A percentile compares a stretch with the other conserved stretches of the same genome.
phyloP scores from a whole-genome alignment of 2,329 filamentous ascomycete genomes.

The Fusarium sp. region DNA sequence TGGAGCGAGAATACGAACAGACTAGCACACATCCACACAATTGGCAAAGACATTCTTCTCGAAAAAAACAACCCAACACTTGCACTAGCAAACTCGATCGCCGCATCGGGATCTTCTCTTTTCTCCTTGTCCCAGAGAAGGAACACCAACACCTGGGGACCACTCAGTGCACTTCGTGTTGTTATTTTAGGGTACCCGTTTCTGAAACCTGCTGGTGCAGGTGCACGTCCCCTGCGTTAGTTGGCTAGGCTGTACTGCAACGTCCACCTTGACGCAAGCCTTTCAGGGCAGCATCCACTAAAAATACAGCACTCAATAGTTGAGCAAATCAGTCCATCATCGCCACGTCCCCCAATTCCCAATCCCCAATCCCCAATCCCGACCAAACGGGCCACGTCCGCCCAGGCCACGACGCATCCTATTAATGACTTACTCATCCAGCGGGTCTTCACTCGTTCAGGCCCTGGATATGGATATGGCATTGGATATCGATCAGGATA shows the following conservation, averaged over 20 bases:
- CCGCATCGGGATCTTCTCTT: slow-evolving; percentile 32
- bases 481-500: slow-evolving; percentile 38
- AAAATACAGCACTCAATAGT: slow-evolving; percentile 18
- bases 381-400: slow-evolving; percentile 42
- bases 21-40: slow-evolving; percentile 22
- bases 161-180: slow-evolving; percentile 28
- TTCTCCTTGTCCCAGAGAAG: slow-evolving; percentile 15
- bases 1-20: slow-evolving; percentile 11
- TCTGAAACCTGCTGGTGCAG: slow-evolving; percentile 38
- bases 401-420: slow-evolving; percentile 41
- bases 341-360: slow-evolving; percentile 33
- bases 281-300: slow-evolving; percentile 20
- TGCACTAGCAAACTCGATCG: slow-evolving; percentile 45
- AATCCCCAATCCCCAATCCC: not conserved
- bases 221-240: slow-evolving; percentile 38
- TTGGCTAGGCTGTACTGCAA: slow-evolving; percentile 32
- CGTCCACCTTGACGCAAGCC: slow-evolving; percentile 29
- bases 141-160: slow-evolving; percentile 2
- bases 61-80: slow-evolving; percentile 19
- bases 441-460: slow-evolving; percentile 55
- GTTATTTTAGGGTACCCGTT: slow-evolving; percentile 41
- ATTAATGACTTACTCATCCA: slow-evolving; percentile 52
- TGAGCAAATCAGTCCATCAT: slow-evolving; percentile 26
- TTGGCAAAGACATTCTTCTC: slow-evolving; percentile 8
- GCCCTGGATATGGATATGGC: slow-evolving; percentile 46